Evolutionary conservation across 2,329 filamentous ascomycete species (phyloP).

Genomic region (Trichoderma sp.): DNA sequence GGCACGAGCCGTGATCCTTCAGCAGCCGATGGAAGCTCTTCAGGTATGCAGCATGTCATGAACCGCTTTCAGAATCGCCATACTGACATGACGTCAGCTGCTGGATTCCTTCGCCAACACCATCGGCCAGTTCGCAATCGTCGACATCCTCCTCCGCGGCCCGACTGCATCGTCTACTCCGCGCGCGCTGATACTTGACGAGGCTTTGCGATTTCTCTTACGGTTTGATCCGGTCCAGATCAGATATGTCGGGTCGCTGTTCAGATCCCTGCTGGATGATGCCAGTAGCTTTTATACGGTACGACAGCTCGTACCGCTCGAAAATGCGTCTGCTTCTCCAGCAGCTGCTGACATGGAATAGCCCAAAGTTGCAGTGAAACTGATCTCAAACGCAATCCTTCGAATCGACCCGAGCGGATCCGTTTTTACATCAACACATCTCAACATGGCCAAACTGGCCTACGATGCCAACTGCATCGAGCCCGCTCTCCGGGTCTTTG

Average conservation of each 20-base stretch:
- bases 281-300: conserved; percentile 49
- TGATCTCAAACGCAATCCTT: conserved; percentile 57
- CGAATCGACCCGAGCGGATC: conserved; percentile 67
- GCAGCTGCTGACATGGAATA: conserved; percentile 35
- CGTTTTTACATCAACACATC: conserved; percentile 67
- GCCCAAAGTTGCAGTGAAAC: conserved; percentile 51
- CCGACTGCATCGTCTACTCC: conserved; percentile 38
- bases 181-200: conserved; percentile 43
- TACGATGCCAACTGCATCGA: conserved; percentile 57
- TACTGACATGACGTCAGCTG: conserved; percentile 38
- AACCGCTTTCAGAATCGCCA: too few relatives aligned
- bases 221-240: conserved; percentile 56
- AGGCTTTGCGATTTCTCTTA: conserved; percentile 50
- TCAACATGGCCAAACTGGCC: conserved; percentile 60
- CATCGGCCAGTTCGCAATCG: conserved; percentile 54
- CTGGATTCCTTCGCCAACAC: conserved; percentile 54
- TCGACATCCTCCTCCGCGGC: conserved; percentile 45
- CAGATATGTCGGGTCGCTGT: conserved; percentile 51
- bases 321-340: not conserved
- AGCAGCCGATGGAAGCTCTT: conserved; percentile 45
- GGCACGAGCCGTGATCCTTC: conserved; percentile 38
- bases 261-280: conserved; percentile 50
- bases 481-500: conserved; percentile 61
- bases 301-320: conserved; percentile 29
- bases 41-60: conserved; percentile 39